Conservation (phyloP, 2,329 filamentous ascomycete genomes). For the Neofusicoccum umdonicola region DNA sequence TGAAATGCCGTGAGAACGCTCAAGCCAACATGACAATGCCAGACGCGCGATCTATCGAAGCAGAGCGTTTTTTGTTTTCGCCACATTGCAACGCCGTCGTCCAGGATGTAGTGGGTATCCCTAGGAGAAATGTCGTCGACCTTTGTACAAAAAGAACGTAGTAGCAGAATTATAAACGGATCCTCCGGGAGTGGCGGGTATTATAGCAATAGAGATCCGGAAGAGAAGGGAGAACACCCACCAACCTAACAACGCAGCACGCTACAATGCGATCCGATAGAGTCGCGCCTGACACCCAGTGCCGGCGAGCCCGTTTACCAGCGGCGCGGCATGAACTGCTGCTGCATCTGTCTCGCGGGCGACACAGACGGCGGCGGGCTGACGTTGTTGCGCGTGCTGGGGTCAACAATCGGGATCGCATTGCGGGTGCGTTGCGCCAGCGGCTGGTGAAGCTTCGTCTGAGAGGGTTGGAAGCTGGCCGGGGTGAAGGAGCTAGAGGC, state of each 20-base stretch:
- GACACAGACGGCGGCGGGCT: conserved; percentile 78
- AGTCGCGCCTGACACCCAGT: neutral
- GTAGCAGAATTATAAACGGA: conserved; percentile 40
- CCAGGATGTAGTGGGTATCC: conserved; percentile 38
- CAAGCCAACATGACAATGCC: conserved; percentile 30
- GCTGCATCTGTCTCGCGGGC: conserved; percentile 61
- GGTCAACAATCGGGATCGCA: conserved; percentile 97
- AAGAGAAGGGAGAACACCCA: conserved; percentile 30
- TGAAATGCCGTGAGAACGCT: conserved; percentile 25
- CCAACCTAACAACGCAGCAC: conserved; percentile 40
- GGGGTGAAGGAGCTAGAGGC: conserved; percentile 55
- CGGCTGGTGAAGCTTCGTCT: conserved; percentile 87
- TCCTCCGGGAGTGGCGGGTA: conserved; percentile 36
- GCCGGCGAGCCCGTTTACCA: conserved; percentile 42
- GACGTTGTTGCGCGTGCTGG: conserved; percentile 83
- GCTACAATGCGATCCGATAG: conserved; percentile 35
- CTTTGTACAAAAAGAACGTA: conserved; percentile 38
- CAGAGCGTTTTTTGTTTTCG: conserved; percentile 25
- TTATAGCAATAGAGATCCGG: conserved; percentile 17
- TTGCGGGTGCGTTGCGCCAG: conserved; percentile 86
- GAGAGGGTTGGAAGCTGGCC: conserved; percentile 56
- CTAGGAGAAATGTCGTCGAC: conserved; percentile 36
- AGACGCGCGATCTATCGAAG: conserved; percentile 29
- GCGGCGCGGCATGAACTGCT: conserved; percentile 50
- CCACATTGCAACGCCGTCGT: conserved; percentile 42